phyloP scores from a whole-genome alignment of 768 basidiomycete species.

The Pleurotus sapidus region DNA sequence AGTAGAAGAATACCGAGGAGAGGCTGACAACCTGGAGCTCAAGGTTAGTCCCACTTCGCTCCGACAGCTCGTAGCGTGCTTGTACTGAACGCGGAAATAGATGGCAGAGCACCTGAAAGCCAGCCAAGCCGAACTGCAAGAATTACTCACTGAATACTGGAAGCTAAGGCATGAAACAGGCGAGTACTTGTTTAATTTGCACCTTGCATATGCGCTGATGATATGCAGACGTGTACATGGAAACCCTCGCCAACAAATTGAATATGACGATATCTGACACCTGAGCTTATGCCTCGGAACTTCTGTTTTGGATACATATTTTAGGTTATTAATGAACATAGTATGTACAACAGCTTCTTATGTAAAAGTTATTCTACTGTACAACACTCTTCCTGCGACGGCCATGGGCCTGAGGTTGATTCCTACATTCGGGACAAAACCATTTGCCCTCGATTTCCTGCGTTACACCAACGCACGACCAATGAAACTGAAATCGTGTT shows the following conservation, averaged over 20 bases:
- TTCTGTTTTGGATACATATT: too few species aligned
- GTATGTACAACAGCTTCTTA: too few species aligned
- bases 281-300: too few species aligned
- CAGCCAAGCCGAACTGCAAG: slow-evolving; percentile 77
- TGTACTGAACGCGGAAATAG: slow-evolving; percentile 29
- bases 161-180: slow-evolving; percentile 75
- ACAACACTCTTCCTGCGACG: too few species aligned
- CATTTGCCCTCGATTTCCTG: slow-evolving; percentile 61
- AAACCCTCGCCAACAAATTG: slow-evolving; percentile 78
- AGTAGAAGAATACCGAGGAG: slow-evolving; percentile 69
- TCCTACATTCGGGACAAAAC: slow-evolving; percentile 67
- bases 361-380: too few species aligned
- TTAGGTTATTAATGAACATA: too few species aligned
- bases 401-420: not conserved
- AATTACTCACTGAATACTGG: slow-evolving; percentile 83
- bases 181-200: slow-evolving; percentile 22
- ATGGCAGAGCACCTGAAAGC: slow-evolving; percentile 73
- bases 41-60: slow-evolving; percentile 41
- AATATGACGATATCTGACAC: slow-evolving; percentile 40
- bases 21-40: slow-evolving; percentile 65
- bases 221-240: slow-evolving; percentile 76
- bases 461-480: slow-evolving; percentile 60
- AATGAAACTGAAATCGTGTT: slow-evolving; percentile 55
- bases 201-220: not conserved
- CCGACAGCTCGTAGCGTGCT: not conserved